Percentiles rank a stretch among this genome's conserved stretches.
Evolutionary conservation across 352 stramenopile species (phyloP).

Genomic region (Phytophthora fragariae): DNA sequence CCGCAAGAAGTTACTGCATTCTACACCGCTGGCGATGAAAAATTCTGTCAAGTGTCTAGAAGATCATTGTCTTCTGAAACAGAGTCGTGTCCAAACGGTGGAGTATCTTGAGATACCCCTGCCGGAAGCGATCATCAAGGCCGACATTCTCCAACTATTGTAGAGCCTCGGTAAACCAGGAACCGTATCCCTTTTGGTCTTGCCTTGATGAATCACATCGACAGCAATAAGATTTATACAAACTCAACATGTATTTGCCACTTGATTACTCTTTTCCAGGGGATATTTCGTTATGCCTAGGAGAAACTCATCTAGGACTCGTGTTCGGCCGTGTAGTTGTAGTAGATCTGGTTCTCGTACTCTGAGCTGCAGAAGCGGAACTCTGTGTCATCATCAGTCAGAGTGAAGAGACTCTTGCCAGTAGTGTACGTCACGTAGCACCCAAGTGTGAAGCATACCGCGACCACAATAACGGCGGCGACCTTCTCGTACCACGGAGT

Average conservation of each 20-base stretch:
- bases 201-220: background rate
- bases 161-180: background rate
- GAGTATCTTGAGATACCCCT: conserved; percentile 66
- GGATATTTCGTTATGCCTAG: background rate
- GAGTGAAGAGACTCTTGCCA: conserved; percentile 30
- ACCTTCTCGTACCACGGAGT: conserved; percentile 29
- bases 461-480: conserved; percentile 19
- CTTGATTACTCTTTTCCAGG: background rate
- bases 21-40: conserved; percentile 62
- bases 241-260: conserved; percentile 3
- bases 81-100: conserved; percentile 42
- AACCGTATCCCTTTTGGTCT: background rate
- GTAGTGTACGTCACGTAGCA: conserved; percentile 38
- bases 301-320: conserved; percentile 12
- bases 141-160: conserved; percentile 46
- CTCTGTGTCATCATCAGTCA: conserved; percentile 12
- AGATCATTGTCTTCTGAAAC: conserved; percentile 61
- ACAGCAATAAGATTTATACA: background rate
- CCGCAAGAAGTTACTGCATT: conserved; percentile 60
- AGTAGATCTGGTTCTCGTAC: conserved; percentile 48
- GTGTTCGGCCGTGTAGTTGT: conserved; percentile 38
- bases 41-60: conserved; percentile 70
- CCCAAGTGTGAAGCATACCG: conserved; percentile 27
- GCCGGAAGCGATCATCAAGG: conserved; percentile 46
- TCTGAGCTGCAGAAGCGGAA: conserved; percentile 43